Conservation (phyloP, 2,329 filamentous ascomycete species). For the Curvularia verruculosa region DNA sequence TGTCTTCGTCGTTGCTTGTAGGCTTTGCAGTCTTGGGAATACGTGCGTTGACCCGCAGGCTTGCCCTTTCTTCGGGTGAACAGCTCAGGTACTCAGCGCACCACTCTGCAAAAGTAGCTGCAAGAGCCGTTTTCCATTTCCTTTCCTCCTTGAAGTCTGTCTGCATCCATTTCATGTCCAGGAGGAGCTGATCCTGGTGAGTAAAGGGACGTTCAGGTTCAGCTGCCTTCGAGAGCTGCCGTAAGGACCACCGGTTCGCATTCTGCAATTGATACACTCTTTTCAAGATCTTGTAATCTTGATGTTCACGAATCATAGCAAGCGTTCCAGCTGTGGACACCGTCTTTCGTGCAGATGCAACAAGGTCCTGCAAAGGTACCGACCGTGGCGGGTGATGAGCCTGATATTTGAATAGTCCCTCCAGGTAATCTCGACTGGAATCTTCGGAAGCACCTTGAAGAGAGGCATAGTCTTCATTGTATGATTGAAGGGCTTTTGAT, state of each 20-base stretch:
- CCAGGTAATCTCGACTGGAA: conserved; percentile 63
- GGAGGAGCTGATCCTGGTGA: conserved; percentile 84
- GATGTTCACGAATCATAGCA: conserved; percentile 81
- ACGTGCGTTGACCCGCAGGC: conserved; percentile 70
- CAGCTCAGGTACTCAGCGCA: conserved; percentile 83
- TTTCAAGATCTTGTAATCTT: conserved; percentile 84
- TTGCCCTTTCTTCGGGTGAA: conserved; percentile 65
- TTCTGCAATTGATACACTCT: conserved; percentile 91
- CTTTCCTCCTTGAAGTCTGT: conserved; percentile 94
- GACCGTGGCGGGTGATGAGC: conserved; percentile 63
- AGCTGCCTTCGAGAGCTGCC: conserved; percentile 82
- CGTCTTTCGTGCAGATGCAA: conserved; percentile 86
- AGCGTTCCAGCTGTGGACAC: conserved; percentile 84
- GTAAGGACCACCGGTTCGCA: conserved; percentile 87
- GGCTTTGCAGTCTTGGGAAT: conserved; percentile 25
- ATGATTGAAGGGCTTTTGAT: conserved; percentile 41
- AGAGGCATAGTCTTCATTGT: conserved; percentile 50
- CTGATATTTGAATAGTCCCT: conserved; percentile 64
- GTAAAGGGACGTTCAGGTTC: conserved; percentile 79
- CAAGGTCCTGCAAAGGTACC: conserved; percentile 68
- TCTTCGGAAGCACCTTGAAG: conserved; percentile 56
- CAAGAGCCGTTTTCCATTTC: conserved; percentile 88
- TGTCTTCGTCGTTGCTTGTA: conserved; percentile 34
- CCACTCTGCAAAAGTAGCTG: conserved; percentile 78
- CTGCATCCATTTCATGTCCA: conserved; percentile 97